A percentile compares a stretch with the other conserved stretches of the same genome.
phyloP scores from a whole-genome alignment of 352 stramenopile genomes.

The Phytophthora hybrid region DNA sequence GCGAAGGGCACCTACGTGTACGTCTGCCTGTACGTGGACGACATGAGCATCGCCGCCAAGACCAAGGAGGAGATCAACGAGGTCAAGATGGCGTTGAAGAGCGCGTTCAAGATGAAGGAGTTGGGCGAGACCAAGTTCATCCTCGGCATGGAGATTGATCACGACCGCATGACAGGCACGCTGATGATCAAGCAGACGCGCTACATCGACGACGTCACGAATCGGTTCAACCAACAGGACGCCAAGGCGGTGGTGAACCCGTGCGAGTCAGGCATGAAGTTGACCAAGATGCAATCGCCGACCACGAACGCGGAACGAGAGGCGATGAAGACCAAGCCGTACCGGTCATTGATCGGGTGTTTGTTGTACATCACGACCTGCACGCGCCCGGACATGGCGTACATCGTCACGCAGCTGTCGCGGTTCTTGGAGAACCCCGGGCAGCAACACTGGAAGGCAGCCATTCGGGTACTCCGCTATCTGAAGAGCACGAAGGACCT shows the following conservation, averaged over 20 bases:
- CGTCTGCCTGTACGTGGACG: too few species aligned
- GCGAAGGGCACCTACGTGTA: too few species aligned
- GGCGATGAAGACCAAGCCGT: background rate
- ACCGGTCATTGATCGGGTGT: background rate
- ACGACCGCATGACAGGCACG: background rate
- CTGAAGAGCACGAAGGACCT: too few species aligned
- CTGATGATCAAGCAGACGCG: conserved; percentile 1
- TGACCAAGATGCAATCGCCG: background rate
- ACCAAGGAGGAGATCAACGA: background rate
- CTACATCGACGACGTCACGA: background rate
- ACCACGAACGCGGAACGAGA: background rate
- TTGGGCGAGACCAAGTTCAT: background rate
- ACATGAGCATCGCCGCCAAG: background rate
- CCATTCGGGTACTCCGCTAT: too few species aligned
- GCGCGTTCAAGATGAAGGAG: background rate
- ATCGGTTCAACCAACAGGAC: conserved; percentile 1
- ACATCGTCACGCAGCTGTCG: too few species aligned
- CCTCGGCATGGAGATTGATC: background rate
- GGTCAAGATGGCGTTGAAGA: conserved; percentile 5
- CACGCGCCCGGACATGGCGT: too few species aligned
- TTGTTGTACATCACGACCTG: too few species aligned
- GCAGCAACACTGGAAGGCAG: too few species aligned
- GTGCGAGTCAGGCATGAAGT: background rate
- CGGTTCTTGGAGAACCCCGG: too few species aligned
- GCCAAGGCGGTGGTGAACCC: background rate